Conservation (phyloP, 176 grass and related monocot genomes). For the Zea mays region Zm-B73-REFERENCE-NAM-5.0 NC_050097.1:224222001-224222500, state of each 20-base stretch:
- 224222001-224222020: not conserved
- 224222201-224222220: constrained; percentile 63
- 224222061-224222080: not conserved
- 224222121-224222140: not conserved
- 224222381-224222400: not conserved
- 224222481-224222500: constrained; percentile 24
- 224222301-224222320: not conserved
- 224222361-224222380: not conserved
- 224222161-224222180: constrained; percentile 67
- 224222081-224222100: not conserved
- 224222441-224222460: not conserved
- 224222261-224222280: constrained; percentile 33
- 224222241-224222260: constrained; percentile 4
- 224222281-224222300: constrained; percentile 50
- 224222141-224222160: constrained; percentile 42
- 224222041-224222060: not conserved
- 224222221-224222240: constrained; percentile 47
- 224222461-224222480: not conserved
- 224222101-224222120: constrained; percentile 4
- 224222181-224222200: not conserved
- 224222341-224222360: constrained; percentile 27
- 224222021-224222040: not conserved
- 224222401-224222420: not conserved
- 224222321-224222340: not conserved
- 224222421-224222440: not conserved